Percentiles rank a stretch among this genome's conserved stretches.
Conservation (phyloP, 306 rosid genomes). For the Acacia confusa region DNA sequence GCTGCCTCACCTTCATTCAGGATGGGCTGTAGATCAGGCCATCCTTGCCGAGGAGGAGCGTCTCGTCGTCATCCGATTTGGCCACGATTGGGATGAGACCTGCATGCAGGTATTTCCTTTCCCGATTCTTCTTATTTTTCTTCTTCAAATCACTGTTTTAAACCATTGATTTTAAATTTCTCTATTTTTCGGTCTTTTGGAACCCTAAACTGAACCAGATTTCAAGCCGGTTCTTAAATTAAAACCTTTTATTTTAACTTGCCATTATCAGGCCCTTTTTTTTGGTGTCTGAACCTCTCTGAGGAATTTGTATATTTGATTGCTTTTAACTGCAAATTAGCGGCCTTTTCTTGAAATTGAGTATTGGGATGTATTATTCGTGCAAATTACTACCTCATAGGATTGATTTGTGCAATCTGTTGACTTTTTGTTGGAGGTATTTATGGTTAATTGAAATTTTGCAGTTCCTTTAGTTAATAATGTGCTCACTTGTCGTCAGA, state of each 20-base stretch:
- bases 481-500: not conserved
- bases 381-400: not conserved
- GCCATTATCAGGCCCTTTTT: not conserved
- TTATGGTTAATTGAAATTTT: not conserved
- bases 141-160: not conserved
- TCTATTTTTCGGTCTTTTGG: not conserved
- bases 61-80: constrained; percentile 73
- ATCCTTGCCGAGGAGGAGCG: constrained; percentile 91
- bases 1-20: constrained; percentile 84
- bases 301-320: not conserved
- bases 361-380: not conserved
- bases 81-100: constrained; percentile 91
- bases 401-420: not conserved
- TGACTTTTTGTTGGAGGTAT: not conserved
- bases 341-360: not conserved
- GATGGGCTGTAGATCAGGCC: constrained; percentile 93
- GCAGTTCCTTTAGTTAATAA: not conserved
- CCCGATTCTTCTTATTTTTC: not conserved
- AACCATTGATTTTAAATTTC: not conserved
- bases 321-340: not conserved
- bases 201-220: not conserved
- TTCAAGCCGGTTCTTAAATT: not conserved
- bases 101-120: constrained; percentile 73
- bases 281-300: not conserved
- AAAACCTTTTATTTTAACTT: not conserved